Evolutionary conservation across 345 rosid species (phyloP), one percentile per base, ranked within the genome.

Genomic region (Camelina sativa): DNA sequence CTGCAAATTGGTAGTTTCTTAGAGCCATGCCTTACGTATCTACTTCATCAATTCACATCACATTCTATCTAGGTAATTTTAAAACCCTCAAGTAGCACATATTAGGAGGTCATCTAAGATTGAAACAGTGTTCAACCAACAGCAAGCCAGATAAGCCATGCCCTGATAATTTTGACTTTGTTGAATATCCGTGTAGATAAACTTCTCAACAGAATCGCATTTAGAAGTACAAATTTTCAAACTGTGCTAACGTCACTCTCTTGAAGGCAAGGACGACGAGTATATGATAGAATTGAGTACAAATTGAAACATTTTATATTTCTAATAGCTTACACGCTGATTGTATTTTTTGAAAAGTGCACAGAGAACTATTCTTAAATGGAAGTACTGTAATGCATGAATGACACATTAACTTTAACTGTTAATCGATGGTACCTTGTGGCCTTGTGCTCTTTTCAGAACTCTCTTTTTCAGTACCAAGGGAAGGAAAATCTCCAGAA

Each of bases 401-500:
- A 15, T 43, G 68, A 16, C 59, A 55, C 19, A 68, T 53, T 54
- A 54, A 30, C 3, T 56, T 38, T 51, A 13, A 58, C 68, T 48
- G 41, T 17, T 30, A 44, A 64, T 20, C 57, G 43, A 80, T 58
- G 12, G 65, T 71, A 95, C 97, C 99, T 89, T 87, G 88, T 56
- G 86, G 82, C 51, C 76, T 88, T 6, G 75, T 4, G 78, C 80
- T 82, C 74, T 83, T 89, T 54, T 75, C 89, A 73, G 87, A 80
- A 76, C 70, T 71, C 57, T 84, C 92, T 67, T 84, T 95, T 56
- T 92, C 95, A n/a, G 95, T 82, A 62, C 97, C 97, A 76, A 96
- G 98, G 8, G 89, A 83, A 30, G 99, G 99, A 78, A 96, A 96
- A 83, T 96, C 99, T 73, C 97, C 95, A 61, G 98, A 82, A 54